phyloP scores from a whole-genome alignment of 805 yeast genomes.

The Wickerhamiella slavikovae region DNA sequence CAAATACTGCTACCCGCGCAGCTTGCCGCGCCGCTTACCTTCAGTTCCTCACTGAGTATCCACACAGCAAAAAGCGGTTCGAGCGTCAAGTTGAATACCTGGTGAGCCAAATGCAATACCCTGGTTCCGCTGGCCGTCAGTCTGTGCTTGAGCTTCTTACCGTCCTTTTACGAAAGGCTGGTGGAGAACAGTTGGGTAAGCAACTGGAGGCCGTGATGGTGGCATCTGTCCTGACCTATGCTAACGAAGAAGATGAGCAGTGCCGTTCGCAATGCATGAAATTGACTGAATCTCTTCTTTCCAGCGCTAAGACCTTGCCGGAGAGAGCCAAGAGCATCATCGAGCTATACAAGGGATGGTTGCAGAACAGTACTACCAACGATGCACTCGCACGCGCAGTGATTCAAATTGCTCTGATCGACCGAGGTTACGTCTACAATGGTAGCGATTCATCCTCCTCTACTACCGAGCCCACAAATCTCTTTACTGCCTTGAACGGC shows the following conservation, averaged over 20 bases:
- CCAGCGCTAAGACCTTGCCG: conserved; percentile 23
- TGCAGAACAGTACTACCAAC: conserved; percentile 4
- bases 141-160: conserved; percentile 79
- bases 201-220: conserved; percentile 57
- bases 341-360: conserved; percentile 7
- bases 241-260: conserved; percentile 53
- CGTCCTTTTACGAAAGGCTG: conserved; percentile 43
- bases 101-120: conserved; percentile 63
- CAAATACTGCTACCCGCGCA: conserved; percentile 60
- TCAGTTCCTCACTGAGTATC: conserved; percentile 81
- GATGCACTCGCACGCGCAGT: conserved; percentile 10
- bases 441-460: too few species aligned
- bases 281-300: conserved; percentile 54
- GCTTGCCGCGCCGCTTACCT: conserved; percentile 66
- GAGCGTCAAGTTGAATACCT: conserved; percentile 67
- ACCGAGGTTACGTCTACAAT: too few species aligned
- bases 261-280: too few species aligned
- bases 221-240: conserved; percentile 54
- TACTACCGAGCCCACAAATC: neutral
- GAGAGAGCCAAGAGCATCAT: conserved; percentile 8
- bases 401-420: conserved; percentile 7
- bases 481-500: conserved; percentile 1
- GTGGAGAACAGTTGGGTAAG: conserved; percentile 22
- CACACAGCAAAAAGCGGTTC: conserved; percentile 71
- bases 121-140: conserved; percentile 68